Evolutionary conservation across 2,329 filamentous ascomycete genomes (phyloP), one percentile per base, ranked within the genome.

Genomic region (Lachnellula arida): DNA sequence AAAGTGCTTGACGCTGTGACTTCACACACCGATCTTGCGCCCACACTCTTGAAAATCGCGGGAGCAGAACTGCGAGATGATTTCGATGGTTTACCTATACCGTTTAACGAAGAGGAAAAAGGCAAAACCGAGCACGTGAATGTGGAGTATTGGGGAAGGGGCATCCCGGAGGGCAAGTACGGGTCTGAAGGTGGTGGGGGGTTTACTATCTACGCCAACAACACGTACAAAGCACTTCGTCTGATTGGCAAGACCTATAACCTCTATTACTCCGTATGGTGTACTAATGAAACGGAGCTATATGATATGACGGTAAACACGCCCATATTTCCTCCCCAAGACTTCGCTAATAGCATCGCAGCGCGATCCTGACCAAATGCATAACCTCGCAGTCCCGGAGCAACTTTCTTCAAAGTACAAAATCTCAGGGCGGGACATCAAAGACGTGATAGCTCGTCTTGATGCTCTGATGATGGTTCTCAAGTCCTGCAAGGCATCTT

Each of bases 261-360:
- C 62, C 66, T 87, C 5, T 81, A 83, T 58, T 88, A 88, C 63
- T 78, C 82, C 0, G 81, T 87, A 0, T 88, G 84, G 84, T 89
- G 86, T 63, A 85, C 71, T 15, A 81, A 81, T 46, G 84, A 87
- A 63, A 79, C 81, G 49, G 84, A 88, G 67, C 75, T 86, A 1
- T 88, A 87, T 66, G 76, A 87, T 57, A 65, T 85, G 51, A 77
- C 75, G 65, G 81, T 80, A 65, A 59, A 71, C 64, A 22, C 37
- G 3, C 22, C 5, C 37, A 19, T 46, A n/a, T 22, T 23, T 43
- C 49, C 46, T 25, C 53, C 34, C 4, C 15, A 22, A 15, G 3
- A 25, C 37, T 39, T 23, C 46, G 59, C 65, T 14, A 34, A 50
- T 6, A 40, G 9, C 6, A 42, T 15, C 28, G 34, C 23, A 81